Evolutionary conservation across 768 basidiomycete genomes (phyloP).

Genomic region (Hygrocybe coccinea): DNA sequence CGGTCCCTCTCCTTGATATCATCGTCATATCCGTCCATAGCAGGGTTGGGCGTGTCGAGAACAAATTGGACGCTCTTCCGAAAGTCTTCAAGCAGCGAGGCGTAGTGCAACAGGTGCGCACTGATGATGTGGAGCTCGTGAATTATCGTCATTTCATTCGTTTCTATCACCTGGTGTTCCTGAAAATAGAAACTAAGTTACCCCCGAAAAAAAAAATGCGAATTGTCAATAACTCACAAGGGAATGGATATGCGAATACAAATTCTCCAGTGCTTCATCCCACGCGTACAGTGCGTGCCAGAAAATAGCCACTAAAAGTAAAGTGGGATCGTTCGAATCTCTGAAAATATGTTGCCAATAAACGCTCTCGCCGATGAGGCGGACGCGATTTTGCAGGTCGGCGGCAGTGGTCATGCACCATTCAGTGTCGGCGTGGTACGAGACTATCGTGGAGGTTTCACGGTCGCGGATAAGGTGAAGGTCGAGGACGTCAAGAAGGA

Average conservation of each 20-base stretch:
- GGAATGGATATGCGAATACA: slow-evolving; percentile 47
- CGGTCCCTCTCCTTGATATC: not conserved
- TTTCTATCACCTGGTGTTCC: slow-evolving; percentile 47
- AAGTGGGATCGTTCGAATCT: slow-evolving; percentile 49
- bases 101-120: slow-evolving; percentile 57
- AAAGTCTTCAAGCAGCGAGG: slow-evolving; percentile 52
- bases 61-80: slow-evolving; percentile 49
- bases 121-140: slow-evolving; percentile 54
- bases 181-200: slow-evolving; percentile 15
- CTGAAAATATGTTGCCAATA: slow-evolving; percentile 43
- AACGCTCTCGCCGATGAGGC: slow-evolving; percentile 43
- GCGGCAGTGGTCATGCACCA: slow-evolving; percentile 30
- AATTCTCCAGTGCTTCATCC: slow-evolving; percentile 53
- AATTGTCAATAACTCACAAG: slow-evolving; percentile 35
- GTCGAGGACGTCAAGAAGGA: slow-evolving; percentile 44
- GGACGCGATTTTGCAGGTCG: slow-evolving; percentile 44
- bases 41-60: slow-evolving; percentile 46
- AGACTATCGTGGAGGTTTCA: slow-evolving; percentile 46
- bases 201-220: not conserved
- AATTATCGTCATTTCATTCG: slow-evolving; percentile 42
- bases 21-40: slow-evolving; percentile 33
- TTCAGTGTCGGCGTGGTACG: slow-evolving; percentile 38
- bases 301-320: slow-evolving; percentile 47
- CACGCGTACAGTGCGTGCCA: slow-evolving; percentile 62
- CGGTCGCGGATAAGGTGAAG: slow-evolving; percentile 45